Percentiles rank a stretch among this genome's conserved stretches.
Evolutionary conservation across 768 basidiomycete genomes (phyloP).

Genomic region (Leccinum subgranulosum): DNA sequence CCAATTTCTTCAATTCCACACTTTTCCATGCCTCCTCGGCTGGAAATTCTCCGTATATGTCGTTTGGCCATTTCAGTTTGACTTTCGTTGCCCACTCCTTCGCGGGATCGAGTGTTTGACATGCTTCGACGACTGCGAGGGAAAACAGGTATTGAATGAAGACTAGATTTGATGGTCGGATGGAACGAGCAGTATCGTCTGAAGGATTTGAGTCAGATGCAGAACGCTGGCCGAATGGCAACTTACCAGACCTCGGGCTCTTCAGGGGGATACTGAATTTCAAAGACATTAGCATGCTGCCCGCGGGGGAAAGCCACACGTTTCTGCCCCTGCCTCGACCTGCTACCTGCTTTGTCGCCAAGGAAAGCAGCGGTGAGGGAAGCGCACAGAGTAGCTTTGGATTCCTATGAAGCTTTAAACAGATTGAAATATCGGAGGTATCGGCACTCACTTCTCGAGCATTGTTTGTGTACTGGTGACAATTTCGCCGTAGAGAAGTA

Average conservation of each 20-base stretch:
- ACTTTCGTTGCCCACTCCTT: slow-evolving; percentile 49
- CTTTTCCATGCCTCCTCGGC: slow-evolving; percentile 26
- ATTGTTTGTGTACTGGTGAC: slow-evolving; percentile 95
- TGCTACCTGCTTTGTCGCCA: slow-evolving; percentile 84
- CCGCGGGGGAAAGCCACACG: slow-evolving; percentile 88
- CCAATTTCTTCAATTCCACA: slow-evolving; percentile 70
- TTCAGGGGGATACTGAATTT: slow-evolving; percentile 23
- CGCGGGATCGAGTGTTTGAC: slow-evolving; percentile 53
- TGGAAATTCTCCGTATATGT: slow-evolving; percentile 73
- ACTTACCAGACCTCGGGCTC: slow-evolving; percentile 5
- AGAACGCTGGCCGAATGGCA: neutral
- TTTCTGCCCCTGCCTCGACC: slow-evolving; percentile 89
- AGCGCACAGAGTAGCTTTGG: slow-evolving; percentile 63
- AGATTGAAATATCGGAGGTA: neutral
- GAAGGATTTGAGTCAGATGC: neutral
- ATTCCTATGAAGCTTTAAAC: slow-evolving; percentile 54
- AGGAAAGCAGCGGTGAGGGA: slow-evolving; percentile 73
- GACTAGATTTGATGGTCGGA: slow-evolving; percentile 60
- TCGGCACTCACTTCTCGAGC: slow-evolving; percentile 73
- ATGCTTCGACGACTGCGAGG: slow-evolving; percentile 85
- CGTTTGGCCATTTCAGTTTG: slow-evolving; percentile 95
- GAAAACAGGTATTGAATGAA: slow-evolving; percentile 93
- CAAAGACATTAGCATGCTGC: slow-evolving; percentile 71
- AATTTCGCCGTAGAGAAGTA: slow-evolving; percentile 80
- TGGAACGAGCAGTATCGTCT: slow-evolving; percentile 7